phyloP scores from a whole-genome alignment of 306 rosid species.

The Mimosa bimucronata region DNA sequence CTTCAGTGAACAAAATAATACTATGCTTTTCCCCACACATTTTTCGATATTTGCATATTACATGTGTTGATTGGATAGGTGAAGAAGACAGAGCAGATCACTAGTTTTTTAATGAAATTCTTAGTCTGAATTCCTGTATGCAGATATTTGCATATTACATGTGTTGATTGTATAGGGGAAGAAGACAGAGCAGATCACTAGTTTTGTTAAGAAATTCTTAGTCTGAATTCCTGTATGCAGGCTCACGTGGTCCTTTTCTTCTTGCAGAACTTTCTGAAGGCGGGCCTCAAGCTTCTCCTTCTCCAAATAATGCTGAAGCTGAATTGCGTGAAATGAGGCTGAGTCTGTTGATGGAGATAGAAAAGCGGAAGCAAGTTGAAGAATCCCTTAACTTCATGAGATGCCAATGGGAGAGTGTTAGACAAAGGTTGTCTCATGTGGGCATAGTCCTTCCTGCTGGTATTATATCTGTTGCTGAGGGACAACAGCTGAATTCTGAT shows the following conservation, averaged over 20 bases:
- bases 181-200: conserved; percentile 3
- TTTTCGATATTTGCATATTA: not conserved
- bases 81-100: not conserved
- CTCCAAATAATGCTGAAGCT: conserved; percentile 50
- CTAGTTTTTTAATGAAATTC: conserved; percentile 19
- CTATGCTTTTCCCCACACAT: conserved; percentile 3
- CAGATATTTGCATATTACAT: not conserved
- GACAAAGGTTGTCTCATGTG: conserved; percentile 60
- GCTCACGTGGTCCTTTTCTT: conserved; percentile 36
- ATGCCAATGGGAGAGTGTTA: conserved; percentile 76
- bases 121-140: conserved; percentile 21
- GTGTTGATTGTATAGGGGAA: conserved; percentile 8
- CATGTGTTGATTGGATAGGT: conserved; percentile 3
- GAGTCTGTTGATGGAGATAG: conserved; percentile 76
- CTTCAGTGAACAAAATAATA: not conserved
- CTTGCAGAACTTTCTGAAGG: conserved; percentile 71
- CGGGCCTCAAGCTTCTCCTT: conserved; percentile 50
- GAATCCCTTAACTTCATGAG: conserved; percentile 63
- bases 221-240: conserved; percentile 25
- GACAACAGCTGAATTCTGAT: conserved; percentile 55
- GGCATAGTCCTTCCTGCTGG: conserved; percentile 76
- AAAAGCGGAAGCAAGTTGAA: conserved; percentile 88
- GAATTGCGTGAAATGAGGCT: conserved; percentile 75
- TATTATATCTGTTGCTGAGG: conserved; percentile 45
- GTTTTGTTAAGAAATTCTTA: conserved; percentile 14